A percentile compares a stretch with the other conserved stretches of the same genome.
phyloP scores from a whole-genome alignment of 1,139 yeast genomes.

The Wickerhamiella pararugosa region DNA sequence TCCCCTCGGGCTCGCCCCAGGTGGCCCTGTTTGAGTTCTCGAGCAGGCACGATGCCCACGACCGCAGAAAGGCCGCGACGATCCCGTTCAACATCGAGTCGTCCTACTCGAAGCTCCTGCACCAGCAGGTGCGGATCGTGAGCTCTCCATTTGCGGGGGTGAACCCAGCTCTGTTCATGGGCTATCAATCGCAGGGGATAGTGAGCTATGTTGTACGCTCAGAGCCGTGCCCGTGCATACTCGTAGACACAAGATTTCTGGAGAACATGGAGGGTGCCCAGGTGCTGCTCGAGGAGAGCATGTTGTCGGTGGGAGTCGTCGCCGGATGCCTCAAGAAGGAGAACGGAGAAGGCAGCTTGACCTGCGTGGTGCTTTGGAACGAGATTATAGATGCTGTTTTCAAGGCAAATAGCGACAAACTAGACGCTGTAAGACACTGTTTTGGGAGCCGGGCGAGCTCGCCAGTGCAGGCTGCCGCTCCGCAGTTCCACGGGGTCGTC shows the following conservation, averaged over 20 bases:
- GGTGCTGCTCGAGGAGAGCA: slow-evolving; percentile 20
- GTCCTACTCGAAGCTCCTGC: not conserved
- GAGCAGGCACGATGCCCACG: not conserved
- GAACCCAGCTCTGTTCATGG: slow-evolving; percentile 40
- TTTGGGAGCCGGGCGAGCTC: not conserved
- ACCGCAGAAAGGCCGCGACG: not conserved
- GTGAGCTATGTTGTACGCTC: slow-evolving; percentile 24
- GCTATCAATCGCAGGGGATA: slow-evolving; percentile 34
- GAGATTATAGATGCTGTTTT: slow-evolving; percentile 16
- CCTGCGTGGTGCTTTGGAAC: slow-evolving; percentile 38
- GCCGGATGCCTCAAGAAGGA: slow-evolving; percentile 35
- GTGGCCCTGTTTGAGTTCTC: slow-evolving; percentile 10
- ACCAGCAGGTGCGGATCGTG: slow-evolving; percentile 12
- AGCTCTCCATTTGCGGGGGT: slow-evolving; percentile 43
- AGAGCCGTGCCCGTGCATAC: slow-evolving; percentile 19
- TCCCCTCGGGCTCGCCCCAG: slow-evolving; percentile 8
- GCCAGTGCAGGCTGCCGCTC: not conserved
- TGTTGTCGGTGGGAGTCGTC: slow-evolving; percentile 35
- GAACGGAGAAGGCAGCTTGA: slow-evolving; percentile 49
- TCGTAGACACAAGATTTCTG: slow-evolving; percentile 41
- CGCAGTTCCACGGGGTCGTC: slow-evolving; percentile 11
- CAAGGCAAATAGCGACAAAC: not conserved
- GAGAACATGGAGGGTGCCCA: slow-evolving; percentile 56
- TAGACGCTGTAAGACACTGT: not conserved
- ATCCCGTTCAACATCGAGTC: not conserved